Conservation (phyloP, 306 rosid species). For the Casuarina equisetifolia region DNA sequence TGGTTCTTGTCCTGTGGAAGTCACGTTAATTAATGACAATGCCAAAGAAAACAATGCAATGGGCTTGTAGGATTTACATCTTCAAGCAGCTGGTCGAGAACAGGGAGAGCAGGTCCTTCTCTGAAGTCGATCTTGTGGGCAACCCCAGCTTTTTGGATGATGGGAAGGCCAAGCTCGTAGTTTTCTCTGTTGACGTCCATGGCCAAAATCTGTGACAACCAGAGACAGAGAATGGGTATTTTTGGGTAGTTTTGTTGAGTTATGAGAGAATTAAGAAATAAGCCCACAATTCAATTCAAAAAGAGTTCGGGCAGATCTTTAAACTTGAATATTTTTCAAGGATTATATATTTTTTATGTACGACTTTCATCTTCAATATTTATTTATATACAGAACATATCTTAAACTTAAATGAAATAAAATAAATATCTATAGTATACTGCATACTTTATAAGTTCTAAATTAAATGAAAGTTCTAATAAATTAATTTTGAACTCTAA, state of each 20-base stretch:
- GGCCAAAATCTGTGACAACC: conserved; percentile 67
- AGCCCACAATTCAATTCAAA: no score
- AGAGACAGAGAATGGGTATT: background rate
- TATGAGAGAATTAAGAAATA: background rate
- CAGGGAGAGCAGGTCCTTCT: conserved; percentile 96
- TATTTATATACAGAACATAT: no score
- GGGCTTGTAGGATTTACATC: conserved; percentile 44
- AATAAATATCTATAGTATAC: no score
- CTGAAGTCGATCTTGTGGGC: conserved; percentile 89
- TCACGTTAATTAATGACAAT: no score
- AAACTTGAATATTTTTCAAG: no score
- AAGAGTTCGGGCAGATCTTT: no score
- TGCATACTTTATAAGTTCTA: no score
- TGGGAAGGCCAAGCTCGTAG: conserved; percentile 77
- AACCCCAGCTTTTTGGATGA: conserved; percentile 76
- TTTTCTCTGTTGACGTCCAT: conserved; percentile 89
- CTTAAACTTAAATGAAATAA: no score
- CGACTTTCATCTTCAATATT: no score
- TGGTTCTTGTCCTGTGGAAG: conserved; percentile 58
- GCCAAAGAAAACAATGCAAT: background rate
- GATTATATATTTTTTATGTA: no score
- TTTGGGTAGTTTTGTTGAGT: background rate
- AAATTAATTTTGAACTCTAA: no score
- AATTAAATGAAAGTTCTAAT: no score
- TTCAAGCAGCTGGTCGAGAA: conserved; percentile 62